Evolutionary conservation across 768 basidiomycete genomes (phyloP), one percentile per base, ranked within the genome.

Genomic region (Lactarius psammicola): DNA sequence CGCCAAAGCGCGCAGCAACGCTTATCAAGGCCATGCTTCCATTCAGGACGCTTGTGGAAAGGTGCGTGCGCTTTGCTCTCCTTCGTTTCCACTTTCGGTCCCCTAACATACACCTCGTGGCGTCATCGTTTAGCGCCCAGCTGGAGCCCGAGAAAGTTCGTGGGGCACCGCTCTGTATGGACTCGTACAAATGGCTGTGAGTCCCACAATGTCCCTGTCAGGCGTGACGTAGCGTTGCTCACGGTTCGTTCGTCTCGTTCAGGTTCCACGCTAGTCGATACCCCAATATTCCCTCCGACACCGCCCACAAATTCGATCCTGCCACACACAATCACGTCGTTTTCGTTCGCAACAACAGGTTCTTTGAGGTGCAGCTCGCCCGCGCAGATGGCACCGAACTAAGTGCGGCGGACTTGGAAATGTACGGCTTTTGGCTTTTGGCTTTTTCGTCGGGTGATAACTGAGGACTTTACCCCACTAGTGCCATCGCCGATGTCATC

Each of bases 211-310:
- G 13, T 13, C 55, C 20, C n/a, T 11, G 15, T 3, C 28, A 10
- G 28, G 44, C n/a, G 10, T 46, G 20, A 23, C 30, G 8, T 33
- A 4, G 31, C 11, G 38, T 18, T 10, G 7, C 56, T 28, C 38
- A 36, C 63, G 38, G 11, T 46, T 36, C 44, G 53, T 61, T 15
- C 23, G 44, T 40, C 44, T 46, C 42, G 38, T 56, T 11, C 68
- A 90, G 89, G 26, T 99, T 99, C 85, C 97, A 98, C 76, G 81
- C 95, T 0, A 87, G 85, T 20, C 87, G 97, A 26, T 89, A 94
- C 75, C 97, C 97, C 6, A 81, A 80, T 59, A 87, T 89, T 68
- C 90, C 92, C 0, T 84, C 86, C 3, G 97, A 98, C 73, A 90
- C 87, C 0, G 93, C 92, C 8, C 77, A 77, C 60, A 95, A 94